Evolutionary conservation across 345 rosid species (phyloP).

Genomic region (Cardiospermum halicacabum): DNA sequence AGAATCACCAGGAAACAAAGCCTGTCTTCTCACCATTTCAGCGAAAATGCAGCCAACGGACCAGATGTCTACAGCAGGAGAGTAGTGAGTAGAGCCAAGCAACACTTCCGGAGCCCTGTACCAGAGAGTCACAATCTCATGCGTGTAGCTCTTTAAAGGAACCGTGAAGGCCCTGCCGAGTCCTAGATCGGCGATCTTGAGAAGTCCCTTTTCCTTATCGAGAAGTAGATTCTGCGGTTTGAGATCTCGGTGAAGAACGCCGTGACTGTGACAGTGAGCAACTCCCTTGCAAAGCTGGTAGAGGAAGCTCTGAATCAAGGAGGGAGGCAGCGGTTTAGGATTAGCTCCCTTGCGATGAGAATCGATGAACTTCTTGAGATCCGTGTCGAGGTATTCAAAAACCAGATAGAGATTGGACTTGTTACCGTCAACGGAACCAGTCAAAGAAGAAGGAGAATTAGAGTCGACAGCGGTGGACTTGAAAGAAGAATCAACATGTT

Average conservation of each 20-base stretch:
- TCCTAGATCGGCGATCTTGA: conserved; percentile 90
- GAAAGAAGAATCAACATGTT: conserved; percentile 51
- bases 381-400: conserved; percentile 87
- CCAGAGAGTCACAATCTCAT: conserved; percentile 96
- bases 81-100: conserved; percentile 79
- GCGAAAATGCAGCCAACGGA: conserved; percentile 96
- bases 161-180: conserved; percentile 90
- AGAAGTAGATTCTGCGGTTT: conserved; percentile 89
- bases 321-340: conserved; percentile 57
- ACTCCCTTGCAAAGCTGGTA: conserved; percentile 95
- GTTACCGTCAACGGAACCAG: conserved; percentile 4
- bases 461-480: conserved; percentile 18
- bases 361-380: conserved; percentile 90
- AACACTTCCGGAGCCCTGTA: conserved; percentile 92
- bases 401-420: conserved; percentile 83
- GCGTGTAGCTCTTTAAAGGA: conserved; percentile 87
- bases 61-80: conserved; percentile 93
- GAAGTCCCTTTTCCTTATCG: conserved; percentile 74
- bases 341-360: conserved; percentile 67
- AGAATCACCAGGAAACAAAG: conserved; percentile 89
- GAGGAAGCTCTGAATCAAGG: conserved; percentile 61
- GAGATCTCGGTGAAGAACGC: conserved; percentile 89
- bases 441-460: conserved; percentile 12
- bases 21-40: conserved; percentile 91
- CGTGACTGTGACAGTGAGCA: conserved; percentile 92